Evolutionary conservation across 2,329 filamentous ascomycete species (phyloP), one percentile per base, ranked within the genome.

Genomic region (Cladosporium sp.): DNA sequence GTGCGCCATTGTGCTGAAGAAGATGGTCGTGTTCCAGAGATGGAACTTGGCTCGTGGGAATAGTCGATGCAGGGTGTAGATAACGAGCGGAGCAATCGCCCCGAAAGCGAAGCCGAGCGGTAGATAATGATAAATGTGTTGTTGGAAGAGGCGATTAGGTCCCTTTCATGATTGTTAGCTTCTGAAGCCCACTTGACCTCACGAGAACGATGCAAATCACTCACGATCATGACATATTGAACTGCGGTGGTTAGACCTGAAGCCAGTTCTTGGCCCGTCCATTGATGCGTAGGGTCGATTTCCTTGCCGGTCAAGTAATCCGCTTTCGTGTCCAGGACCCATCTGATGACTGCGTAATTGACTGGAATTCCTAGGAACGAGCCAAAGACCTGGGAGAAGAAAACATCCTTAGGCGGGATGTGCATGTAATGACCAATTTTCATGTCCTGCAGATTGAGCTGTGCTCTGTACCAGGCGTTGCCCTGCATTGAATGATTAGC

Each of bases 351-450:
- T 5, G 76, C 83, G 56, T 86, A 86, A 66, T 86, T 84, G 63
- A 86, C 80, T 0, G 84, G 83, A 6, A 86, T 76, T 5, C 83
- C 84, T 42, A 86, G 74, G 7, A 83, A 70, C 15, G 80, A 82
- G 3, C 82, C 84, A 34, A 85, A 83, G 3, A 86, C 74, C 64
- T 86, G 84, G 1, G 81, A 82, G 67, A 85, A 83, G 72, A 87
- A 86, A 5, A 85, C 79, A 0, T 79, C 74, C 12, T 80, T 79
- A 1, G 84, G 84, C 0, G 83, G 82, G 0, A 86, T 76, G 55
- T 86, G 82, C 79, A 84, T 84, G 63, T 86, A 86, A 63, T 86
- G 83, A 0, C 83, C 84, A n/a, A 86, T 84, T 65, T 86, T 84
- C 66, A 83, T 81, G 65, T 87, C 84, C 64, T 86, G 83, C 0